These are phyloP conservation scores for Nicotiana obtusifolia DNA, from an alignment of 257 asterid genomes.

Conservation along the genomic window DNA sequence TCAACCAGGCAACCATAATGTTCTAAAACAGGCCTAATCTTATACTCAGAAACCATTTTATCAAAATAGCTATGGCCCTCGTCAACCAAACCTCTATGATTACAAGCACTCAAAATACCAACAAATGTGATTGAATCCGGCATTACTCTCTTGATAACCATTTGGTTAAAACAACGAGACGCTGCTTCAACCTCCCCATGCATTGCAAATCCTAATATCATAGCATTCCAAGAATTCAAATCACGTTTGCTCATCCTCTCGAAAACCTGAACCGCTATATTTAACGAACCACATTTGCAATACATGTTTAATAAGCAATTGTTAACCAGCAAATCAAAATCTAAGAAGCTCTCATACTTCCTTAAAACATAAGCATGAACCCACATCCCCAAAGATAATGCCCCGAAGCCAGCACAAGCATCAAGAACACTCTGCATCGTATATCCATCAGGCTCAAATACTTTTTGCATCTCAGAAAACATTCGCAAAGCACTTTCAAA, in stretches of 20 bases:
- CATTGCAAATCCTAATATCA: constrained; percentile 56
- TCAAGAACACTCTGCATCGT: constrained; percentile 64
- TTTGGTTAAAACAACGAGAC: constrained; percentile 34
- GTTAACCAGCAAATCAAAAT: constrained; percentile 39
- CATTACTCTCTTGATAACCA: constrained; percentile 37
- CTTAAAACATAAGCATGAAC: constrained; percentile 53
- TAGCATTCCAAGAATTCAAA: constrained; percentile 66
- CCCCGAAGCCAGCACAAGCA: constrained; percentile 75
- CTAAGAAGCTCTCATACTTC: constrained; percentile 18
- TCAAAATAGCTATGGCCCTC: constrained; percentile 53
- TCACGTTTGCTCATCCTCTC: constrained; percentile 44
- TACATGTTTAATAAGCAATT: constrained; percentile 75
- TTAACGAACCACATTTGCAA: constrained; percentile 65
- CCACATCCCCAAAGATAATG: constrained; percentile 70
- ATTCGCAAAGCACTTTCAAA: constrained; percentile 47
- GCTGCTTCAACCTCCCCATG: constrained; percentile 61
- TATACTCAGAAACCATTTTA: constrained; percentile 38
- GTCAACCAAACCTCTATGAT: constrained; percentile 58
- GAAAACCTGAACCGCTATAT: constrained; percentile 57
- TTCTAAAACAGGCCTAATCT: constrained; percentile 59
- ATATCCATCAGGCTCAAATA: constrained; percentile 66
- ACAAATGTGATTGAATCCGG: constrained; percentile 72
- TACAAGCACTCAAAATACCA: constrained; percentile 61
- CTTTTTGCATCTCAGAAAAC: constrained; percentile 44
- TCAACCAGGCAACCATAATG: constrained; percentile 75